Base-by-base conservation (phyloP, 2,329 filamentous ascomycete genomes). In the Colletotrichum graminicola region DNA sequence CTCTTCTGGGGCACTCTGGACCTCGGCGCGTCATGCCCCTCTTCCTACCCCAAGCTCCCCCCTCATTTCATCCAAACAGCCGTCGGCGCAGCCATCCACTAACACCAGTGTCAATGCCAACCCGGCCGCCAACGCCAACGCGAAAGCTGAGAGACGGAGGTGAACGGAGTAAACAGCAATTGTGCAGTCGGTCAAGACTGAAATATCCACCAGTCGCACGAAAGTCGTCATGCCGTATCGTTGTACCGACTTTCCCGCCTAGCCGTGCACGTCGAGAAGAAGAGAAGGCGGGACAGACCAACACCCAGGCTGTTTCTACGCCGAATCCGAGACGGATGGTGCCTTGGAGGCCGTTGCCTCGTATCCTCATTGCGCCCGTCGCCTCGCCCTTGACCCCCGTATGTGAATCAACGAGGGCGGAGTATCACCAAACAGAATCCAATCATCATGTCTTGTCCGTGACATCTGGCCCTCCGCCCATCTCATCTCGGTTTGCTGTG, bases 161-260 rank as follows among this genome's bases (percentile, higher is more conserved):
- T 29, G 29, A 29, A 29, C 29, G 29, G 29, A 29, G 4, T 29
- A 29, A 4, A 2, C 29, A 29, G 29, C 29, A 29, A 29, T 29
- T 21, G 55, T 57, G 63, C 54, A 45, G 63, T 10, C 41, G 43
- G 26, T 16, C 41, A 41, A 45, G 63, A 67, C 55, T 59, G 29
- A 16, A 67, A 71, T 67, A 41, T 71, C 67, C 67, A 71, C 67
- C 63, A 71, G 67, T 71, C 67, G 67, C 63, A 67, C 64, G 26
- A 67, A 67, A 62, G 14, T 32, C 23, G 52, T 29, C 45, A 29
- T 34, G 51, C 6, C 45, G 57, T 34, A 10, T 43, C 45, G 10
- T 52, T 32, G 49, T 62, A 26, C 56, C 49, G 56, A 49, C 57
- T 57, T 67, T 55, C 21, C 47, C 47, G n/a, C 54, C 16, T 62